Evolutionary conservation across 2,329 filamentous ascomycete genomes (phyloP), one percentile per base, ranked within the genome.

Genomic region (Didymella keratinophila): DNA sequence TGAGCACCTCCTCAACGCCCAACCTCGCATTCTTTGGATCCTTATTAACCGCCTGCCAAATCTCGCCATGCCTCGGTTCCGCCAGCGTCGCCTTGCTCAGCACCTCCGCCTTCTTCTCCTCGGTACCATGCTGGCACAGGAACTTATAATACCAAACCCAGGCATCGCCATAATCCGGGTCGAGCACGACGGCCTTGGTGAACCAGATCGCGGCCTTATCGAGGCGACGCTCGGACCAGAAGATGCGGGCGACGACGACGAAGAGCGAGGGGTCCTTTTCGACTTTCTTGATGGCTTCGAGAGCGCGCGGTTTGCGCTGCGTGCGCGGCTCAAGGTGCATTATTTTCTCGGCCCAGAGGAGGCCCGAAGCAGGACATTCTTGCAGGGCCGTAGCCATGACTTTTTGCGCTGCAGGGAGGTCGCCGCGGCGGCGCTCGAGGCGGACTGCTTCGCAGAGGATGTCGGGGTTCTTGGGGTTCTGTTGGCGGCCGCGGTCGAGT

Each of bases 71-170:
- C 69, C 89, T 88, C 3, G 96, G 96, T 77, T 98, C 95, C 56
- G 88, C 93, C 47, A 89, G 80, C 30, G 90, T 83, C 68, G 91
- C 93, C 80, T 96, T 97, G 56, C 82, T 83, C 6, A 97, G 76
- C 30, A 97, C 89, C 73, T 98, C 95, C 28, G 83, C 86, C 71
- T 90, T 84, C 87, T 98, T 99, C 82, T 97, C 94, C 72, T 92
- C 89, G 5, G 93, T 97, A 10, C 95, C 96, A 79, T 99, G 93
- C 82, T 97, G 92, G 66, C 88, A 76, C 64, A 98, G 74, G 76
- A 98, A 99, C 77, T 94, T 93, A 78, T 93, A 95, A 78, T 97
- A 99, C 94, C 94, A 99, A 20, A 93, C 94, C 96, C 96, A 99
- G 11, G 88, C 91, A 80, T 99, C 96, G 49, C 95, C 95, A 49